phyloP scores from a whole-genome alignment of 1,139 yeast species.

The Entelexis sorbosivorans region DNA sequence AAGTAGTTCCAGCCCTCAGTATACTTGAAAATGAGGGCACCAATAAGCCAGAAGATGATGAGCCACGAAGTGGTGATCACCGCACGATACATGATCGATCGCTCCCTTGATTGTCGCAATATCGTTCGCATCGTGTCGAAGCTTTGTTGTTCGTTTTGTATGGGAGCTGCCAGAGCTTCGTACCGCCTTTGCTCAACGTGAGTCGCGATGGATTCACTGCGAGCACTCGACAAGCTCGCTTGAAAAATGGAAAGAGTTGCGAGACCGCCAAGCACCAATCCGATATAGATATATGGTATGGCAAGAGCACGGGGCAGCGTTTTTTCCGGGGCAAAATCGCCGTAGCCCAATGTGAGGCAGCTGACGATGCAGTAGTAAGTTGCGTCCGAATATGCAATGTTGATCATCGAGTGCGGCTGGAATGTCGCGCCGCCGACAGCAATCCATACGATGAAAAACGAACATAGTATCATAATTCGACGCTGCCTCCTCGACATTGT shows the following conservation, averaged over 20 bases:
- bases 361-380: constrained; percentile 64
- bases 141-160: constrained; percentile 31
- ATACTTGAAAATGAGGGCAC: constrained; percentile 50
- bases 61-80: constrained; percentile 39
- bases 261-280: constrained; percentile 61
- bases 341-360: constrained; percentile 66
- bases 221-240: constrained; percentile 41
- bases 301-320: constrained; percentile 47
- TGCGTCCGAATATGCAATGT: constrained; percentile 47
- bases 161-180: not conserved
- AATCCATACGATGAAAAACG: constrained; percentile 56
- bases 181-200: constrained; percentile 3
- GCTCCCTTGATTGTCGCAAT: constrained; percentile 26
- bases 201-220: constrained; percentile 24
- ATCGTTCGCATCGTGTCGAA: constrained; percentile 47
- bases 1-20: constrained; percentile 63
- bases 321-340: constrained; percentile 51
- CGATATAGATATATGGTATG: constrained; percentile 53
- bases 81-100: not conserved
- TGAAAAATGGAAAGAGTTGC: constrained; percentile 52
- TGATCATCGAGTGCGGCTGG: constrained; percentile 35
- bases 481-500: constrained; percentile 44
- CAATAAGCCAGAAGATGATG: constrained; percentile 54
- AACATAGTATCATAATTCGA: constrained; percentile 58
- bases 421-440: constrained; percentile 56